These are phyloP conservation scores for Lactarius pseudohatsudake DNA, from an alignment of 768 basidiomycete genomes.

Conservation along the genomic window DNA sequence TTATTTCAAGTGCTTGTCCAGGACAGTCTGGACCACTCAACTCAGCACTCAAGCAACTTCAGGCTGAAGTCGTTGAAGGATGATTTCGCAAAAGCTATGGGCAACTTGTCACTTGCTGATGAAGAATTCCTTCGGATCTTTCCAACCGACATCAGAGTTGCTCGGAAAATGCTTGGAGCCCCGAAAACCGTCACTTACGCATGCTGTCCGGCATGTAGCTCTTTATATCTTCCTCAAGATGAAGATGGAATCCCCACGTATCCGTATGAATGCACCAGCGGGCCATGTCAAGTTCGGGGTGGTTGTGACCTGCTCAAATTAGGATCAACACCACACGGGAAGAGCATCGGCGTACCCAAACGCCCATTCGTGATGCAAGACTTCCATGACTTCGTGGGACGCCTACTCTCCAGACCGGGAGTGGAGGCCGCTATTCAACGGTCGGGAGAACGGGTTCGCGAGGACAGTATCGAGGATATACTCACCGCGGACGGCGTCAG, in stretches of 20 bases:
- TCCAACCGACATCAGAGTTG: too few relatives aligned
- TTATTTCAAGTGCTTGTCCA: too few relatives aligned
- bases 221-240: background rate
- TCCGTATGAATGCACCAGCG: background rate
- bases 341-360: conserved; percentile 1
- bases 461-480: background rate
- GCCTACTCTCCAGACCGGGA: background rate
- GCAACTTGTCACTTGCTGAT: background rate
- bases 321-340: background rate
- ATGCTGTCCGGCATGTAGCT: conserved; percentile 5
- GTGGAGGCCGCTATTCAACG: background rate
- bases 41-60: too few relatives aligned
- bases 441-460: background rate
- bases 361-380: conserved; percentile 2
- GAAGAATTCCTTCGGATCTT: background rate
- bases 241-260: conserved; percentile 1
- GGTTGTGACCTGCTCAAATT: background rate
- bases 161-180: conserved; percentile 1
- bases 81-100: too few relatives aligned
- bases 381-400: background rate
- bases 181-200: background rate
- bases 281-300: background rate
- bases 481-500: background rate
- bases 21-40: too few relatives aligned
- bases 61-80: too few relatives aligned